phyloP scores from a whole-genome alignment of 2,329 filamentous ascomycete genomes.

The Penicillium sclerotigenum region DNA sequence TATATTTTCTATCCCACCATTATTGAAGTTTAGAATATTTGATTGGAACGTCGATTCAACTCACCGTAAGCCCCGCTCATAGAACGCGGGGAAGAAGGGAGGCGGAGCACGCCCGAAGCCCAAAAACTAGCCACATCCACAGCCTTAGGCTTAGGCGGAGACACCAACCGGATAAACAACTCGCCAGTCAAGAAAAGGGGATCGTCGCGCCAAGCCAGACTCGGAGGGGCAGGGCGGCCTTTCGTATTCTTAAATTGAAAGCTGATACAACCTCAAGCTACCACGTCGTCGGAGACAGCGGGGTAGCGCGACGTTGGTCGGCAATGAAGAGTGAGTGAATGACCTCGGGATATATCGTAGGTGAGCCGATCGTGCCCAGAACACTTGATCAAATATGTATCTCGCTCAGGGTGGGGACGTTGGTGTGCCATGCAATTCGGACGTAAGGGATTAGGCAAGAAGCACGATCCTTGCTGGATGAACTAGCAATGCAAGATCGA shows the following conservation, averaged over 20 bases:
- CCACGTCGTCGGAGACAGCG: slow-evolving; percentile 8
- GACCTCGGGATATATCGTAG: background rate
- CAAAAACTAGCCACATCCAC: background rate
- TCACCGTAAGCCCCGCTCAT: background rate
- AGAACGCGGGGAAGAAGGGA: background rate
- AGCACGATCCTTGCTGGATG: slow-evolving; percentile 3
- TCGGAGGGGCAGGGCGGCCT: slow-evolving; percentile 4
- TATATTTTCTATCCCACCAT: background rate
- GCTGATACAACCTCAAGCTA: slow-evolving; percentile 15
- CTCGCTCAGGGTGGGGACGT: background rate
- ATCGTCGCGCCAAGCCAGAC: slow-evolving; percentile 21
- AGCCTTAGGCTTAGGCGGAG: background rate
- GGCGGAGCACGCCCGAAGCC: background rate
- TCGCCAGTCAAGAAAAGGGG: slow-evolving; percentile 12
- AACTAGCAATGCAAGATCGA: background rate
- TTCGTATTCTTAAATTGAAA: slow-evolving; percentile 12
- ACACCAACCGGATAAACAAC: background rate
- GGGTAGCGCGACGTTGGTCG: background rate
- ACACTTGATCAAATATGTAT: background rate
- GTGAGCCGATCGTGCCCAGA: background rate
- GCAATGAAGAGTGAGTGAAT: background rate
- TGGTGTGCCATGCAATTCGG: slow-evolving; percentile 2
- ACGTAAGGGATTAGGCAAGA: slow-evolving; percentile 6
- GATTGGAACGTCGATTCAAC: background rate
- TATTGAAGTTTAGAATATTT: background rate